phyloP scores from a whole-genome alignment of 305 asterid species.

The Plantago coronopus region DNA sequence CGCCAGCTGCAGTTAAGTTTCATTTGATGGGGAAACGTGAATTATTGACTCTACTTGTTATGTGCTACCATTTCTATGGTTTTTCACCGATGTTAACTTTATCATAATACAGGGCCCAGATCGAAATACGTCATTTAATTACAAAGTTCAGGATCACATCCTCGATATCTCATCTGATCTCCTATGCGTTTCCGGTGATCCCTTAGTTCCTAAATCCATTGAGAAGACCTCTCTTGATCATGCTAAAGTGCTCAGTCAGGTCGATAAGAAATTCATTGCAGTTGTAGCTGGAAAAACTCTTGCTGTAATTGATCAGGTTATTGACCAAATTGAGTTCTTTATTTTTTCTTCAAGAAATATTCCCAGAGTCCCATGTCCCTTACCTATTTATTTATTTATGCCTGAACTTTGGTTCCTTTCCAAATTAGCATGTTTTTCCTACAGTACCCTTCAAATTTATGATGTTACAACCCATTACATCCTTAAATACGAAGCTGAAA shows the following conservation, averaged over 20 bases:
- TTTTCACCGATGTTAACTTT: conserved; percentile 22
- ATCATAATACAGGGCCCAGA: conserved; percentile 32
- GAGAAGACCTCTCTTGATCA: conserved; percentile 64
- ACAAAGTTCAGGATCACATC: conserved; percentile 45
- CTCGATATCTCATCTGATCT: conserved; percentile 66
- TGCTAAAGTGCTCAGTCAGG: conserved; percentile 84
- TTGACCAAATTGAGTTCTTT: background rate
- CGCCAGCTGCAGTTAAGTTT: conserved; percentile 45
- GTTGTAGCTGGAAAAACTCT: conserved; percentile 73
- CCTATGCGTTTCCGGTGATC: conserved; percentile 57
- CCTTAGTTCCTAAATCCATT: conserved; percentile 70
- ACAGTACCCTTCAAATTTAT: no score
- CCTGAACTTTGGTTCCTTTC: no score
- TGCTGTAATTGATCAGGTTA: conserved; percentile 87
- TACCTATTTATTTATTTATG: background rate
- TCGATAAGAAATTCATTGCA: conserved; percentile 92
- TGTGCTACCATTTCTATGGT: conserved; percentile 21
- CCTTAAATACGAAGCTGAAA: conserved; percentile 8
- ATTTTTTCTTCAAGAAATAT: conserved; percentile 12
- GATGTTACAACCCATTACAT: background rate
- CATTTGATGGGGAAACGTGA: conserved; percentile 20
- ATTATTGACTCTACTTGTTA: conserved; percentile 20
- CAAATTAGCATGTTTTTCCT: background rate
- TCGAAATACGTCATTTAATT: conserved; percentile 23
- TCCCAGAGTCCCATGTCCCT: background rate